Percentiles rank a stretch among this genome's conserved stretches.
Evolutionary conservation across 495 filamentous ascomycete species (phyloP).

Genomic region (Cercophora sp.): DNA sequence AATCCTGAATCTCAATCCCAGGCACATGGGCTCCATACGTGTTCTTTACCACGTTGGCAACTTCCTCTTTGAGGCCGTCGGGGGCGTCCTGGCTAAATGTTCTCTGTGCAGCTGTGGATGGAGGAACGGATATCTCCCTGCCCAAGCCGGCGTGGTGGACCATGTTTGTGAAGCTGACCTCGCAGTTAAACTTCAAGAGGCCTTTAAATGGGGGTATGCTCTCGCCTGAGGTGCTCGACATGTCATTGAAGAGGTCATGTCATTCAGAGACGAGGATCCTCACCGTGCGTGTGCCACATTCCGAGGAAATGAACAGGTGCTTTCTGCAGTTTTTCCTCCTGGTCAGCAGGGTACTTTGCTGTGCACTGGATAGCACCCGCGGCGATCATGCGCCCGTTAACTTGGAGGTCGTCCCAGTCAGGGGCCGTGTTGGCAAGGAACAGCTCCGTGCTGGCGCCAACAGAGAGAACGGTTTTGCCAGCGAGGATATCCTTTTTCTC

Average conservation of each 20-base stretch:
- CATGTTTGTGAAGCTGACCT: conserved; percentile 9
- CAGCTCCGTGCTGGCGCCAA: background rate
- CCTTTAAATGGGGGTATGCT: conserved; percentile 3
- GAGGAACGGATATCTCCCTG: conserved; percentile 4
- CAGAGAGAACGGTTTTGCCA: background rate
- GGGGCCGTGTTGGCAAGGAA: conserved; percentile 1
- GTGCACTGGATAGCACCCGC: conserved; percentile 5
- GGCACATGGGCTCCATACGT: background rate
- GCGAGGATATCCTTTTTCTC: background rate
- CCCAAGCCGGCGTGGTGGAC: background rate
- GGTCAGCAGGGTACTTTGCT: background rate
- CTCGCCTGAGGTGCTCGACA: too few species aligned
- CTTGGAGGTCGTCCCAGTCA: background rate
- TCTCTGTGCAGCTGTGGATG: background rate
- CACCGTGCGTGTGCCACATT: conserved; percentile 7
- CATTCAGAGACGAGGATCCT: too few species aligned
- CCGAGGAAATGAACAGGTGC: conserved; percentile 3
- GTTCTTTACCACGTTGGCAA: background rate
- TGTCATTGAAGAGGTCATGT: too few species aligned
- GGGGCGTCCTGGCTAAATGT: conserved; percentile 7
- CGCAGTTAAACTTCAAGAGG: conserved; percentile 3
- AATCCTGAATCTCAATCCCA: conserved; percentile 4
- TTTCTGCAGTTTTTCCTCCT: conserved; percentile 1
- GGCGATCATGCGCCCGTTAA: background rate
- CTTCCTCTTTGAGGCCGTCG: conserved; percentile 5